These are phyloP conservation scores for Aspergillus novoparasiticus DNA, from an alignment of 2,329 filamentous ascomycete genomes.

Conservation along the genomic window DNA sequence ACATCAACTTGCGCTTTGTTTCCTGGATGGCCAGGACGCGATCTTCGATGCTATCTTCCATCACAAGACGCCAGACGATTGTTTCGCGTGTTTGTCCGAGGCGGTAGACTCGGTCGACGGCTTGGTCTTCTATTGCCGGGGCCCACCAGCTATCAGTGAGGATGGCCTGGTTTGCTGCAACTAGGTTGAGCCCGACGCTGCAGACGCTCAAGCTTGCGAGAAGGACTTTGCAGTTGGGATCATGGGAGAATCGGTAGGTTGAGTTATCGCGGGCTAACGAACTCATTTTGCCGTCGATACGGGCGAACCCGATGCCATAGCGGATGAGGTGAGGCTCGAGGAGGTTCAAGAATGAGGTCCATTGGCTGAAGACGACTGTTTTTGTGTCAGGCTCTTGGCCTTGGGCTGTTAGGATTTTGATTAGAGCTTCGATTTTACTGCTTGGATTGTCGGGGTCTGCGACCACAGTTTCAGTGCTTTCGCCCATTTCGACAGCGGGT, in stretches of 20 bases:
- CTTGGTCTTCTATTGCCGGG: conserved; percentile 89
- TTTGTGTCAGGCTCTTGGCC: conserved; percentile 68
- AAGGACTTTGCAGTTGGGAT: conserved; percentile 71
- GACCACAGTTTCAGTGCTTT: conserved; percentile 49
- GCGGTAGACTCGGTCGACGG: conserved; percentile 83
- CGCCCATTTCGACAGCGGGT: conserved; percentile 61
- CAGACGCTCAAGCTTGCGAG: conserved; percentile 81
- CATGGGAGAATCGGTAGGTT: conserved; percentile 66
- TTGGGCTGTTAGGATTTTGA: conserved; percentile 73
- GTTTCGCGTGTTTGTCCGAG: conserved; percentile 79
- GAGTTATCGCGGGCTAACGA: conserved; percentile 70
- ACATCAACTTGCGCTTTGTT: conserved; percentile 76
- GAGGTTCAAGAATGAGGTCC: conserved; percentile 76
- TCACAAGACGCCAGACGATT: conserved; percentile 75
- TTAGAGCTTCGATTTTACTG: conserved; percentile 78
- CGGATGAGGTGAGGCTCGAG: conserved; percentile 68
- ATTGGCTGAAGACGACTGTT: conserved; percentile 80
- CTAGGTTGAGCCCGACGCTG: conserved; percentile 82
- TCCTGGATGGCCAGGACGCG: conserved; percentile 75
- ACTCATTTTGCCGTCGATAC: conserved; percentile 81
- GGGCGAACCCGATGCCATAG: conserved; percentile 64
- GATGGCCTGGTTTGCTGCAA: conserved; percentile 82
- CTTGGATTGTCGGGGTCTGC: conserved; percentile 68
- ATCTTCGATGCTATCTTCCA: conserved; percentile 81
- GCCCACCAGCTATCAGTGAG: conserved; percentile 90